Base-by-base conservation (phyloP, 208 protist species). In the Acanthamoeba castellanii region DNA sequence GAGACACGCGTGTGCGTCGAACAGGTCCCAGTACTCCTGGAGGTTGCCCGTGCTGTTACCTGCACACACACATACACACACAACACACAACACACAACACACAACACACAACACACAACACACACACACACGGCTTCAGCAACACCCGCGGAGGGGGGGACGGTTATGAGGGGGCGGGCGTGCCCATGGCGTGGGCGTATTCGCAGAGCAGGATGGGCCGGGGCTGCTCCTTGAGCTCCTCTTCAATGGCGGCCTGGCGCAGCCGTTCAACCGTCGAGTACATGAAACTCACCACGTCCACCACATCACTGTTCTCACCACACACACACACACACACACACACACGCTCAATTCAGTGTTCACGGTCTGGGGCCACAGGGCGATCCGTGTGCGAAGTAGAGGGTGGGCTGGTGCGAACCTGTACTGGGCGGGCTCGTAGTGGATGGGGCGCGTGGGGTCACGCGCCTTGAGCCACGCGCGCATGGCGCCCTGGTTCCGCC, bases 121-220 rank as follows among this genome's bases (percentile, higher is more conserved):
- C 87, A 20, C 34, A 76, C 27, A 50, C 22, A 92, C 87, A 20
- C 34, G 81, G n/a, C n/a, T n/a, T n/a, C n/a, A n/a, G n/a, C n/a
- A n/a, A n/a, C n/a, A n/a, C n/a, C n/a, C n/a, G n/a, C n/a, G n/a
- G n/a, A n/a, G n/a, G n/a, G n/a, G n/a, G n/a, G n/a, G n/a, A n/a
- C n/a, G n/a, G n/a, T n/a, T n/a, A n/a, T n/a, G n/a, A n/a, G n/a
- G n/a, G n/a, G n/a, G n/a, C 16, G 18, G 13, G 94, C 52, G 95
- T 96, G 50, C 95, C 95, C 96, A 97, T 97, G 25, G 93, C 70
- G 74, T 97, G 96, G 34, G 96, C 95, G 50, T 97, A 97, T 89
- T 97, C 96, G 85, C 96, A 97, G 32, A 94, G 74, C 5, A 97
- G 96, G 57, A 97, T 84, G 30, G 96, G 96, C 4, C 96, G 93